phyloP scores from a whole-genome alignment of 345 rosid genomes.

The Nephelium lappaceum region DNA sequence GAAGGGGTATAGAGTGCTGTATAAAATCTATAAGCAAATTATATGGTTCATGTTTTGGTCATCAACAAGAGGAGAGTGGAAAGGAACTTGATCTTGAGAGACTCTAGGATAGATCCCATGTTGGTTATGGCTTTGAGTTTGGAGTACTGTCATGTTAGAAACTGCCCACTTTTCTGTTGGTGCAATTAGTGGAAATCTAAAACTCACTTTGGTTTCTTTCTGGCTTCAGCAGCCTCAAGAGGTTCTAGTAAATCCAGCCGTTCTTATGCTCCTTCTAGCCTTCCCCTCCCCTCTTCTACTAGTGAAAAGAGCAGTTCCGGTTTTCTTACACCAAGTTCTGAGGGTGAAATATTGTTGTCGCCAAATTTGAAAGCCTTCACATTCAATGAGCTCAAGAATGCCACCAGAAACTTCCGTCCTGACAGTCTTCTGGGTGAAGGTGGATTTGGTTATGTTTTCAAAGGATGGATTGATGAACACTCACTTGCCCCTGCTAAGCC shows the following conservation, averaged over 20 bases:
- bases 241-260: slow-evolving; percentile 73
- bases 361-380: slow-evolving; percentile 83
- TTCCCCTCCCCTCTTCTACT: slow-evolving; percentile 61
- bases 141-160: background rate
- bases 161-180: slow-evolving; percentile 8
- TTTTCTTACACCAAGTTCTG: slow-evolving; percentile 81
- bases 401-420: slow-evolving; percentile 88
- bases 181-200: background rate
- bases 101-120: background rate
- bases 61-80: too few relatives aligned
- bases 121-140: slow-evolving; percentile 5
- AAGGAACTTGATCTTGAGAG: background rate
- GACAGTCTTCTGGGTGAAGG: slow-evolving; percentile 97
- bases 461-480: slow-evolving; percentile 95
- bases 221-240: slow-evolving; percentile 57
- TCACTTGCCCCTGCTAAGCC: slow-evolving; percentile 69
- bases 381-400: slow-evolving; percentile 76
- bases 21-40: background rate
- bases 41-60: background rate
- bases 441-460: slow-evolving; percentile 91
- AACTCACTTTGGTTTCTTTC: slow-evolving; percentile 21
- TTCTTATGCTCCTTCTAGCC: slow-evolving; percentile 61
- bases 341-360: slow-evolving; percentile 91
- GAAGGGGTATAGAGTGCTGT: background rate
- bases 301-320: slow-evolving; percentile 51